These are phyloP conservation scores for Solanum pinnatisectum DNA, from an alignment of 257 asterid genomes.

Conservation along the genomic window DNA sequence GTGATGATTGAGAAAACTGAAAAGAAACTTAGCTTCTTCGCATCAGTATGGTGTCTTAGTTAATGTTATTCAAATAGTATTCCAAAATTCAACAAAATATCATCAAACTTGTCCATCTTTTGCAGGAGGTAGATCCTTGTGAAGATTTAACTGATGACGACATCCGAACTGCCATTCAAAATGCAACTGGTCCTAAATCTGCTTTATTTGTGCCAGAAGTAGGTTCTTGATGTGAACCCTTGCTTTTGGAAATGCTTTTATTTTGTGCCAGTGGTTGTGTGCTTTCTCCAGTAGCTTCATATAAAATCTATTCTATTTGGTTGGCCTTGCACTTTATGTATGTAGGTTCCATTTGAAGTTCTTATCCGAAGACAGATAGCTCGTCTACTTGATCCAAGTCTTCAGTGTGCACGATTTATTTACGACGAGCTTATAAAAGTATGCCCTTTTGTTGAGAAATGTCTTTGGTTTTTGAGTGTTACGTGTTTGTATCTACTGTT, in stretches of 20 bases:
- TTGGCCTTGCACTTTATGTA: background rate
- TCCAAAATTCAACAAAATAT: background rate
- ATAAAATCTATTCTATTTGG: background rate
- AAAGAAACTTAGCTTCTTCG: background rate
- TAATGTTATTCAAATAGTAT: background rate
- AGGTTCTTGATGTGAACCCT: constrained; percentile 5
- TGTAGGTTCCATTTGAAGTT: constrained; percentile 94
- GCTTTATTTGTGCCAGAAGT: constrained; percentile 91
- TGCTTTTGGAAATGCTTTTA: background rate
- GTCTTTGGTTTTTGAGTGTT: background rate
- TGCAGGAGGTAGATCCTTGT: constrained; percentile 95
- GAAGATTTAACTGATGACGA: constrained; percentile 91
- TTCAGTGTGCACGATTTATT: constrained; percentile 90
- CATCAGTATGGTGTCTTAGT: background rate
- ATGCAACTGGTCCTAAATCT: constrained; percentile 86
- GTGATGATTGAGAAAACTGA: background rate
- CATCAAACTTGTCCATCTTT: constrained; percentile 6
- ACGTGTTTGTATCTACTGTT: background rate
- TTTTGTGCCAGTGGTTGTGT: background rate
- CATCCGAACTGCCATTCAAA: constrained; percentile 87
- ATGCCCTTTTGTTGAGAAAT: background rate
- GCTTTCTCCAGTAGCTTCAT: background rate
- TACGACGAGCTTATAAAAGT: constrained; percentile 94
- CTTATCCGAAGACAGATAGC: constrained; percentile 84
- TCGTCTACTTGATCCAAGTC: constrained; percentile 92